Percentiles rank a stretch among this genome's conserved stretches.
phyloP scores from a whole-genome alignment of 768 basidiomycete genomes.

The Tephrocybe sp. region DNA sequence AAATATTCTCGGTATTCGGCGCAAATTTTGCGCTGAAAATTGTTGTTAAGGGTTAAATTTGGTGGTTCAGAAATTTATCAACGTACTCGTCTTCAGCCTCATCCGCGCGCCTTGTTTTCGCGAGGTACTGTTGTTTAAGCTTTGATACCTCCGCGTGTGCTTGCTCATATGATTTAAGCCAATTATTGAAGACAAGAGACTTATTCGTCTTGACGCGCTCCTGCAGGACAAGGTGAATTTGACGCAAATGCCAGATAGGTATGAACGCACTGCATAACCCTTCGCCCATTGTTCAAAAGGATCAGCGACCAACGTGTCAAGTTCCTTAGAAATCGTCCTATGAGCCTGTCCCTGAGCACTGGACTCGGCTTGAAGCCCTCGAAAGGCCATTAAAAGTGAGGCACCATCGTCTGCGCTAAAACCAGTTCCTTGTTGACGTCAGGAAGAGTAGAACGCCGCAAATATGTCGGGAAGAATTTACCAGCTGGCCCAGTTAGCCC shows the following conservation, averaged over 20 bases:
- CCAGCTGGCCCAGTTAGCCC: constrained; percentile 47
- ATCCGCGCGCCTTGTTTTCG: constrained; percentile 81
- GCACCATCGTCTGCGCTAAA: constrained; percentile 85
- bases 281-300: constrained; percentile 82
- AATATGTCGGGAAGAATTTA: constrained; percentile 20
- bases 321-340: constrained; percentile 66
- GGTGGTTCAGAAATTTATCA: constrained; percentile 4
- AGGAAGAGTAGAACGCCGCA: background rate
- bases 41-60: background rate
- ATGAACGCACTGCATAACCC: constrained; percentile 56
- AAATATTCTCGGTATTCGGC: constrained; percentile 49
- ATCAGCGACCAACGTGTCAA: constrained; percentile 70
- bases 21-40: constrained; percentile 78
- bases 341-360: constrained; percentile 72
- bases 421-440: constrained; percentile 44
- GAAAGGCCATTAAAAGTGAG: constrained; percentile 75
- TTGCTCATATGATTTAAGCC: constrained; percentile 69
- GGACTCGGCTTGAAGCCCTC: constrained; percentile 76
- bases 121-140: constrained; percentile 73
- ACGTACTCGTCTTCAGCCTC: constrained; percentile 94
- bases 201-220: constrained; percentile 61
- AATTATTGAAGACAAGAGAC: constrained; percentile 57
- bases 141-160: constrained; percentile 65
- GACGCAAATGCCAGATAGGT: constrained; percentile 10
- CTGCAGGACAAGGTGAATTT: constrained; percentile 30